These are phyloP conservation scores for Salmacisia buchloeana DNA, from an alignment of 1,284 basidiomycete species.

Conservation along the genomic window DNA sequence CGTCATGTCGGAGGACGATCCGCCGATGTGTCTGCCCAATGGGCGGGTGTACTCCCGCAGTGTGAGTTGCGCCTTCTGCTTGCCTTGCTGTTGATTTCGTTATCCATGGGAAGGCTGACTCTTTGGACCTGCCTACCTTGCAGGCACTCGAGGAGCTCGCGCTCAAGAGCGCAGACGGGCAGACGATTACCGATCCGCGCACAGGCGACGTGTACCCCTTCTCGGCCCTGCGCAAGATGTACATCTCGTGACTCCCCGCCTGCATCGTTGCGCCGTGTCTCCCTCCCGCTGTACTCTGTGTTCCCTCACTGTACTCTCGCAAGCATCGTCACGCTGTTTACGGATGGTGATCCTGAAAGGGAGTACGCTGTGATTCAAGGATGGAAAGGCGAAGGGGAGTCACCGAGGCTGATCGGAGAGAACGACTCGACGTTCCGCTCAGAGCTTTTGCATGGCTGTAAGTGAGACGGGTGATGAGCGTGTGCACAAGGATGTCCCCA, in stretches of 20 bases:
- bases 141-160: constrained; percentile 81
- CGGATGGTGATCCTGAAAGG: neutral
- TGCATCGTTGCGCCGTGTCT: neutral
- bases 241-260: constrained; percentile 24
- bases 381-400: neutral
- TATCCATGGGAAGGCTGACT: too few species aligned
- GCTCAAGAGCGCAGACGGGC: constrained; percentile 60
- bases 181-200: constrained; percentile 72
- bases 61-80: constrained; percentile 4
- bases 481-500: neutral
- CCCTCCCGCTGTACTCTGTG: neutral
- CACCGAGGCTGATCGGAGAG: neutral
- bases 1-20: constrained; percentile 90
- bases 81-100: neutral
- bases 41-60: constrained; percentile 77
- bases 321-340: too few species aligned
- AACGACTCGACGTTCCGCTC: constrained; percentile 10
- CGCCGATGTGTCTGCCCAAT: constrained; percentile 82
- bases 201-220: constrained; percentile 66
- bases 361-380: too few species aligned
- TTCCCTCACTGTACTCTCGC: neutral
- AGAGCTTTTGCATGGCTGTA: constrained; percentile 49
- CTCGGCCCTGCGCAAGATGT: constrained; percentile 63
- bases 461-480: neutral
- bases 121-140: too few species aligned